These are phyloP conservation scores for Phytophthora syringae DNA, from an alignment of 352 stramenopile species.

Conservation along the genomic window DNA sequence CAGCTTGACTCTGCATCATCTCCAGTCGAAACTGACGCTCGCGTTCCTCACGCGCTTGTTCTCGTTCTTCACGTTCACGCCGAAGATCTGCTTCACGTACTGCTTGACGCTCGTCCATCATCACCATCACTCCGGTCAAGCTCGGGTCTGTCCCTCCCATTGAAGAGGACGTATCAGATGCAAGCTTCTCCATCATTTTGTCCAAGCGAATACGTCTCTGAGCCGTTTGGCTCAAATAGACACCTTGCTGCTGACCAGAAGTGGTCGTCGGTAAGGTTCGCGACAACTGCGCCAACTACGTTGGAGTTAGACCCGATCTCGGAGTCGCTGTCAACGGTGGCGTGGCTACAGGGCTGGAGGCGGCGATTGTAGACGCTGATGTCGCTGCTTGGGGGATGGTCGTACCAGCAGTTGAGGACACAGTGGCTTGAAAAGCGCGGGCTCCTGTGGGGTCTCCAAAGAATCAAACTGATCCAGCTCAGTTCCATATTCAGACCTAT, in stretches of 20 bases:
- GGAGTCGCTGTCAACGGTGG: neutral
- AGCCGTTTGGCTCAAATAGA: neutral
- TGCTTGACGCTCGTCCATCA: slow-evolving; percentile 15
- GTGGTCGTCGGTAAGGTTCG: neutral
- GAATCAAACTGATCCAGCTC: neutral
- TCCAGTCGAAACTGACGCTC: slow-evolving; percentile 6
- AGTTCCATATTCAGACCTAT: too few species aligned
- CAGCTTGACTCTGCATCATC: slow-evolving; percentile 1
- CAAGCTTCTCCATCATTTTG: neutral
- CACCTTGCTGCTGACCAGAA: neutral
- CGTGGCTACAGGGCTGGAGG: neutral
- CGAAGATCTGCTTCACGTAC: slow-evolving; percentile 1
- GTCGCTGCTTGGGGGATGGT: neutral
- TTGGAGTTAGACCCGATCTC: neutral
- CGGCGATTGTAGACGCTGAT: neutral
- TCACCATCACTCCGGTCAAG: slow-evolving; percentile 15
- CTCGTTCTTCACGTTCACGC: slow-evolving; percentile 2
- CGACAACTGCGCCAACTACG: neutral
- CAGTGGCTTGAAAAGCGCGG: neutral
- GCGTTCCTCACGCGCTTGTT: neutral
- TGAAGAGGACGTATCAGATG: neutral
- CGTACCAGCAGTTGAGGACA: neutral
- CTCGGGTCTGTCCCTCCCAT: neutral
- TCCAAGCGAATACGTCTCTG: neutral
- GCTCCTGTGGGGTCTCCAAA: neutral